Base-by-base conservation (phyloP, 108 stramenopile genomes). In the Discostella pseudostelligera region DNA sequence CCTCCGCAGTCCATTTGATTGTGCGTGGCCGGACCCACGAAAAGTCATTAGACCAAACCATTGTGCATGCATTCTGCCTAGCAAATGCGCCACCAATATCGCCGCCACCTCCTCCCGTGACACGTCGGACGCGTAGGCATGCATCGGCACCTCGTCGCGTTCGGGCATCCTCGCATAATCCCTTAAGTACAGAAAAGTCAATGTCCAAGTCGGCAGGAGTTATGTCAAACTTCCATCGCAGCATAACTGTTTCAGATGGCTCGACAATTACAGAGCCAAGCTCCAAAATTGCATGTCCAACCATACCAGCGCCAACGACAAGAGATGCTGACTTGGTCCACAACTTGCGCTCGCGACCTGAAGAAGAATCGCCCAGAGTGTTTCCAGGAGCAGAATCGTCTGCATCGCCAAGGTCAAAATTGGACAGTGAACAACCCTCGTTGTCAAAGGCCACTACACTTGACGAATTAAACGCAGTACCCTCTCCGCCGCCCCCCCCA, bases 191-290 rank as follows among this genome's bases (percentile, higher is more conserved):
- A n/a, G 82, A 85, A 62, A 90, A 94, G 49, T 84, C 71, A 42
- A 90, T 77, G 39, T 72, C 76, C 42, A 70, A 39, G 45, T 94
- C 92, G 0, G 59, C 59, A 10, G 86, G 83, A 44, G 88, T 86
- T 35, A 85, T 49, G 73, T 94, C 92, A 66, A 94, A 94, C 48
- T 90, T 87, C 92, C 92, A 94, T 67, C 92, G 80, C 40, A 94
- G 59, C 8, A 89, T 45, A 1, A 90, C 81, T 14, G 82, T 83
- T 57, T 84, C 83, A 36, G 65, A 70, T 26, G 84, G 70, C 39
- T 78, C 66, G 22, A 70, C 54, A 20, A 65, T 66, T 16, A 81
- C 79, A 10, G 72, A 43, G 0, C 82, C 86, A 16, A 90, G 62
- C 32, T 74, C 75, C 37, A 90, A 50, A 11, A 89, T 37, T 5